Percentiles rank a stretch among this genome's conserved stretches.
These are phyloP conservation scores for Fallopia convolvulus DNA, from an alignment of 148 eudicot genomes.

Conservation along the genomic window DNA sequence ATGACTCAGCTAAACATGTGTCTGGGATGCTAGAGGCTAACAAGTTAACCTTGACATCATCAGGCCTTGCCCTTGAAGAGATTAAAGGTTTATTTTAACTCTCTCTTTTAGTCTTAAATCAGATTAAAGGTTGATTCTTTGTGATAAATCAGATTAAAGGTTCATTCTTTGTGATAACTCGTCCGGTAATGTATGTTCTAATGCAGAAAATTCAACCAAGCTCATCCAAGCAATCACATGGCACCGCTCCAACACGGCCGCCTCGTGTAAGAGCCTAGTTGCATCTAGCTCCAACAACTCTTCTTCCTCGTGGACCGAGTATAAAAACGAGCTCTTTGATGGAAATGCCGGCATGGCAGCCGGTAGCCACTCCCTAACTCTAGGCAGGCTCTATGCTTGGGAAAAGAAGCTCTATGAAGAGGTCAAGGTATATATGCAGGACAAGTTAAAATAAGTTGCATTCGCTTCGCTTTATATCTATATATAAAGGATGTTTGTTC, in stretches of 20 bases:
- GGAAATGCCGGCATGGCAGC: slow-evolving; percentile 93
- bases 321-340: slow-evolving; percentile 74
- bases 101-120: no score
- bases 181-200: not conserved
- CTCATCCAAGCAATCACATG: slow-evolving; percentile 77
- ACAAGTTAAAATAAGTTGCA: not conserved
- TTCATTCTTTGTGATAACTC: no score
- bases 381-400: slow-evolving; percentile 96
- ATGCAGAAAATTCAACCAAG: slow-evolving; percentile 87
- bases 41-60: slow-evolving; percentile 51
- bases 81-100: slow-evolving; percentile 26
- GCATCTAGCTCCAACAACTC: slow-evolving; percentile 79
- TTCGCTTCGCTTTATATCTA: not conserved
- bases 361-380: slow-evolving; percentile 82
- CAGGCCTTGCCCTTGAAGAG: slow-evolving; percentile 53
- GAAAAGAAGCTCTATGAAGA: slow-evolving; percentile 95
- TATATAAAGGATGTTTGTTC: not conserved
- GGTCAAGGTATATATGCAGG: slow-evolving; percentile 59
- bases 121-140: no score
- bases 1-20: slow-evolving; percentile 69
- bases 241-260: slow-evolving; percentile 53
- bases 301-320: slow-evolving; percentile 72
- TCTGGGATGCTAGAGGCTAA: slow-evolving; percentile 84
- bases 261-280: slow-evolving; percentile 84
- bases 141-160: no score